Conservation (phyloP, 768 basidiomycete genomes). For the Mycena maculata region DNA sequence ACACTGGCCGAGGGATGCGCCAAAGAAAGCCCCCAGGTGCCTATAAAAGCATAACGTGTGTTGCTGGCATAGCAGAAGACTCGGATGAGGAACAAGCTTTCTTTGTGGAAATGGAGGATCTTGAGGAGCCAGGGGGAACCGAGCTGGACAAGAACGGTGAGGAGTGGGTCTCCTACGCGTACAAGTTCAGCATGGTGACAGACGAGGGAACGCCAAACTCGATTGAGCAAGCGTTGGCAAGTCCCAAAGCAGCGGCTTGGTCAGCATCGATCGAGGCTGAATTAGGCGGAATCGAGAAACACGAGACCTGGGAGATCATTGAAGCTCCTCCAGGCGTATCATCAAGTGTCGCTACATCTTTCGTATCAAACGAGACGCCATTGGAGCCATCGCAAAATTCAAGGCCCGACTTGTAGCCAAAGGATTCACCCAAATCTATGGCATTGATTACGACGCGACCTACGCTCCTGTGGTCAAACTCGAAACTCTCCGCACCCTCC, state of each 20-base stretch:
- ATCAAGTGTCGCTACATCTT: slow-evolving; percentile 36
- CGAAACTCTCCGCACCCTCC: too few species aligned
- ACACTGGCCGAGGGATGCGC: slow-evolving; percentile 15
- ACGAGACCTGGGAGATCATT: slow-evolving; percentile 39
- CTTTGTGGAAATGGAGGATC: too few species aligned
- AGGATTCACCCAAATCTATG: slow-evolving; percentile 52
- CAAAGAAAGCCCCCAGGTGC: background rate
- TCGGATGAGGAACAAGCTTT: slow-evolving; percentile 25
- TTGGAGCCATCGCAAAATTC: slow-evolving; percentile 47
- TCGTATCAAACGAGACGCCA: slow-evolving; percentile 33
- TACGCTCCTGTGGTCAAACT: too few species aligned
- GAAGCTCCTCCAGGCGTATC: slow-evolving; percentile 34
- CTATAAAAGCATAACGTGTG: background rate
- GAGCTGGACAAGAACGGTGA: too few species aligned
- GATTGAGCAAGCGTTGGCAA: too few species aligned
- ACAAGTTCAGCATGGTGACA: too few species aligned
- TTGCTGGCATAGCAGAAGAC: slow-evolving; percentile 3
- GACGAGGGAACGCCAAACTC: too few species aligned
- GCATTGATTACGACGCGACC: too few species aligned
- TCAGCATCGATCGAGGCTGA: too few species aligned
- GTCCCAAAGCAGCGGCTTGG: too few species aligned
- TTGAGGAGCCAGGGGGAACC: too few species aligned
- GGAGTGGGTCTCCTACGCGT: too few species aligned
- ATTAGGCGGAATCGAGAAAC: slow-evolving; percentile 23
- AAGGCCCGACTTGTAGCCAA: slow-evolving; percentile 51